phyloP scores from a whole-genome alignment of 305 asterid species.

The Rubia peregrina region DNA sequence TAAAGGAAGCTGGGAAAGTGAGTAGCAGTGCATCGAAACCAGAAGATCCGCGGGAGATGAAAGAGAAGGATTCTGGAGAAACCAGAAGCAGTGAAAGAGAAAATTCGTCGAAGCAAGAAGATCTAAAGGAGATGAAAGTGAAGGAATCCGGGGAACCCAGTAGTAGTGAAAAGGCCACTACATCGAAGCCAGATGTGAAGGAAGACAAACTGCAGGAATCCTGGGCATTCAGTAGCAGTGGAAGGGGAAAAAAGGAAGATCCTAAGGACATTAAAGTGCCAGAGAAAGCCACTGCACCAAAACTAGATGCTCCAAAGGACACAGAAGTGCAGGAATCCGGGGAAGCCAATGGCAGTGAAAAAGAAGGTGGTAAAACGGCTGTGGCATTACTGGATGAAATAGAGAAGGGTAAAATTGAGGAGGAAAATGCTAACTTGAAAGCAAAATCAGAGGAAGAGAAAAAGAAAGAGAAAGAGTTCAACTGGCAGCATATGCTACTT shows the following conservation, averaged over 20 bases:
- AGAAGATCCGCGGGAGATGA: neutral
- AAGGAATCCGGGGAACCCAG: constrained; percentile 21
- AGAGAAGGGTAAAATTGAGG: constrained; percentile 20
- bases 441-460: constrained; percentile 17
- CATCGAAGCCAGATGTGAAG: neutral
- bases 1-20: neutral
- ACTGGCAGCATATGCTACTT: constrained; percentile 71
- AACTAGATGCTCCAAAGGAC: constrained; percentile 17
- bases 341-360: constrained; percentile 17
- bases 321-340: constrained; percentile 28
- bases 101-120: constrained; percentile 7
- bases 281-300: constrained; percentile 1
- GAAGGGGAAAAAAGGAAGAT: neutral
- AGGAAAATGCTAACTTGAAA: neutral
- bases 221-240: neutral
- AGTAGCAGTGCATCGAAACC: neutral
- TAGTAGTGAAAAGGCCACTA: constrained; percentile 10
- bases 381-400: constrained; percentile 15
- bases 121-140: constrained; percentile 28
- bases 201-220: neutral
- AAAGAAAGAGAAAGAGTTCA: constrained; percentile 31
- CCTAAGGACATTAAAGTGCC: neutral
- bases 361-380: constrained; percentile 18
- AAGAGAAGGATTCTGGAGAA: neutral
- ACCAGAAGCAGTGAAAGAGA: neutral